These are phyloP conservation scores for Zygosaccharomyces siamensis DNA, from an alignment of 805 yeast species.

Conservation along the genomic window DNA sequence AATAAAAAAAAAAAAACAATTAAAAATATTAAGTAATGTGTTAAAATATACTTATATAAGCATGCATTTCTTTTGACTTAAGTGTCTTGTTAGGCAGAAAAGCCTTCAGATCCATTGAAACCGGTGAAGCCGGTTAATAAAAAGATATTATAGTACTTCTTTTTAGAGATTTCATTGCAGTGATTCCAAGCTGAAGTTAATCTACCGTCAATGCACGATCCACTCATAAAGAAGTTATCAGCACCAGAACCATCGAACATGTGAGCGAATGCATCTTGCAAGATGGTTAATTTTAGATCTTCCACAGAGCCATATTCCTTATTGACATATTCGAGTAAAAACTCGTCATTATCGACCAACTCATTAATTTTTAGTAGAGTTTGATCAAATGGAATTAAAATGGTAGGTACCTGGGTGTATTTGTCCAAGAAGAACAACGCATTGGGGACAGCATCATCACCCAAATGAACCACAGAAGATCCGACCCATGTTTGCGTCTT, in stretches of 20 bases:
- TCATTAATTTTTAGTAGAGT: slow-evolving; percentile 52
- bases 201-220: slow-evolving; percentile 80
- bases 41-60: neutral
- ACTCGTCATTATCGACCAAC: slow-evolving; percentile 44
- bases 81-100: slow-evolving; percentile 26
- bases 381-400: slow-evolving; percentile 65
- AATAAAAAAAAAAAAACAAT: neutral
- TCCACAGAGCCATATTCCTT: slow-evolving; percentile 53
- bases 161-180: slow-evolving; percentile 65
- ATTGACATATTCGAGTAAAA: slow-evolving; percentile 47
- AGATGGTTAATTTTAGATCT: slow-evolving; percentile 44
- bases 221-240: slow-evolving; percentile 77
- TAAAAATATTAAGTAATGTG: neutral
- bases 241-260: slow-evolving; percentile 78
- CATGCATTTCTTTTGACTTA: neutral
- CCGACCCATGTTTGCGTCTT: slow-evolving; percentile 72
- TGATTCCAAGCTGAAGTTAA: slow-evolving; percentile 80
- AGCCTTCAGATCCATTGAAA: slow-evolving; percentile 68
- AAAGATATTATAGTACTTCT: slow-evolving; percentile 57
- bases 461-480: slow-evolving; percentile 72
- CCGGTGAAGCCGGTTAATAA: slow-evolving; percentile 67
- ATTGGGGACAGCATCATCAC: slow-evolving; percentile 81
- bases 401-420: slow-evolving; percentile 74
- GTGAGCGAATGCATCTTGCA: slow-evolving; percentile 41
- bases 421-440: slow-evolving; percentile 76